Evolutionary conservation across 2,329 filamentous ascomycete genomes (phyloP).

Genomic region (Trichoderma oligosporum): DNA sequence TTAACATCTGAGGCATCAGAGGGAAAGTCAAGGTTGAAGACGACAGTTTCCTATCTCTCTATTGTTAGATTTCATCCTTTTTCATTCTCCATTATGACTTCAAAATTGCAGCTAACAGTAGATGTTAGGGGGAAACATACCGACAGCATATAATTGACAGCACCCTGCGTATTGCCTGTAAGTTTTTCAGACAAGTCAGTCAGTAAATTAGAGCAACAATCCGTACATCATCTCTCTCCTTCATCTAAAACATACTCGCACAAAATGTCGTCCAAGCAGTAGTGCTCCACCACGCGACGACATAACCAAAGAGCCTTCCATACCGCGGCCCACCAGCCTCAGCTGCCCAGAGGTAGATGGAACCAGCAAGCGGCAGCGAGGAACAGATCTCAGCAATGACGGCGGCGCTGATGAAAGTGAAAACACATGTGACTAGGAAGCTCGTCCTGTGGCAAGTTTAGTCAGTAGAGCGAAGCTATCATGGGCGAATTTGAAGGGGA

Average conservation of each 20-base stretch:
- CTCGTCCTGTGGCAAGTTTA: conserved; percentile 46
- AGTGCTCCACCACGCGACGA: conserved; percentile 63
- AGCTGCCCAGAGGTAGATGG: conserved; percentile 60
- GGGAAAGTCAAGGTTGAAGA: conserved; percentile 54
- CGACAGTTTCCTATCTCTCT: conserved; percentile 49
- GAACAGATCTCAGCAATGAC: conserved; percentile 60
- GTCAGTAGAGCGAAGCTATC: neutral
- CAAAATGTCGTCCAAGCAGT: conserved; percentile 60
- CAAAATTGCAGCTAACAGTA: no score
- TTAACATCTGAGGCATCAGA: conserved; percentile 50
- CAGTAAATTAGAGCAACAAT: no score
- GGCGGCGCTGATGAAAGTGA: conserved; percentile 58
- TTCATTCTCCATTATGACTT: neutral
- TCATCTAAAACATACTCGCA: conserved; percentile 37
- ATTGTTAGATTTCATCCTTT: neutral
- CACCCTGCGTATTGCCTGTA: conserved; percentile 46
- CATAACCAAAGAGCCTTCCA: conserved; percentile 54
- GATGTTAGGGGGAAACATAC: no score
- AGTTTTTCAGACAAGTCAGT: neutral
- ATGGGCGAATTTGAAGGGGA: neutral
- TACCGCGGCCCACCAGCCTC: conserved; percentile 53
- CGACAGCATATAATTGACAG: conserved; percentile 51
- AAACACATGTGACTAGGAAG: conserved; percentile 56
- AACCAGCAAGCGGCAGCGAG: conserved; percentile 55
- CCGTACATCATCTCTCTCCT: no score